Evolutionary conservation across 179 eudicot species (phyloP), one percentile per base, ranked within the genome.

Genomic region (Spergularia azorica): DNA sequence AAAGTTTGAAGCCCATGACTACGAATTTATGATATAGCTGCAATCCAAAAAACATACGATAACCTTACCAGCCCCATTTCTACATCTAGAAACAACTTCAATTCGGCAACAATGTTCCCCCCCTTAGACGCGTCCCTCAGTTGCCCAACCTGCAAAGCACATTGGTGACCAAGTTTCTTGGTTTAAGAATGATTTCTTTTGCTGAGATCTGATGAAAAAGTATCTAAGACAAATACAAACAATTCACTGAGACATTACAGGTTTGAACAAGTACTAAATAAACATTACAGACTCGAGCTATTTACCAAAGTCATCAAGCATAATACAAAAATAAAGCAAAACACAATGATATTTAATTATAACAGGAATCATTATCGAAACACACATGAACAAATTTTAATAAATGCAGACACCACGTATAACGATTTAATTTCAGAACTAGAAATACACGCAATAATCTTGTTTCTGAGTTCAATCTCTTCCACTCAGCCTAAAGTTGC

Each of bases 51-150:
- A 2, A 54, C 14, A 52, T 7, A 58, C 21, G 66, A 73, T 14
- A 64, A 71, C 11, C 62, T 77, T 88, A 94, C 98, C 93, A 43
- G 83, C 61, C 93, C 97, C 72, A 62, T 70, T 77, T 89, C 96
- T 61, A 95, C 89, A 78, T 95, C 97, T 82, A 95, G 84, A 76
- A 95, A 93, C 86, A 95, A 83, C 85, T 86, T 95, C 63, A 95
- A 81, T 78, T 95, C 98, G 38, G 96, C 93, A 87, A 82, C 94
- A 88, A 80, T 93, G 67, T 86, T 87, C 63, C 82, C 79, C 85
- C 89, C 91, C 75, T 84, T 95, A 38, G 96, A 91, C 61, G 81
- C 91, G 77, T 95, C 97, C 70, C 97, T 87, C 88, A 95, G 67
- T 71, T 91, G 92, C 20, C 96, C 97, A 56, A 95, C 98, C 98